Base-by-base conservation (phyloP, 495 filamentous ascomycete genomes). In the Aspergillus saccharolyticus region DNA sequence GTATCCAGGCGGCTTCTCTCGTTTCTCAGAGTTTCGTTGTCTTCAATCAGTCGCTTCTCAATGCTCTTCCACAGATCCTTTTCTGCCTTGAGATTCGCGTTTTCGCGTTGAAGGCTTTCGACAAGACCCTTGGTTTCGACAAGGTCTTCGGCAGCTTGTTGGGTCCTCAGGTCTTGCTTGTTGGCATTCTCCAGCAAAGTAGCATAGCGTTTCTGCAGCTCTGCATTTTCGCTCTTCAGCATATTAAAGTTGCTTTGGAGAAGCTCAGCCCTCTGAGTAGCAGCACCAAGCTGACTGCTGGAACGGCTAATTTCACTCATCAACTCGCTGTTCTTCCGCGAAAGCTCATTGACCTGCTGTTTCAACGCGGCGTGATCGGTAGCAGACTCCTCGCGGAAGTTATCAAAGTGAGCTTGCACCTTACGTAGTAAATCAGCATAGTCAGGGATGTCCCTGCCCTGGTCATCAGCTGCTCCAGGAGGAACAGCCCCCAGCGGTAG, bases 101-200 rank as follows among this genome's bases (percentile, higher is more conserved):
- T 93, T 61, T 97, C 94, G 46, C 86, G 90, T 19, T 91, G 89
- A 73, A 97, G 81, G 63, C 89, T 91, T 63, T 98, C 93, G 10
- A 85, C 75, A 39, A 93, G 69, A 56, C 85, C 88, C 62, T 87
- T 88, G 1, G 87, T 84, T 68, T 96, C 94, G 9, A 97, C 84
- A 0, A 97, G 79, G 63, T 99, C 93, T 72, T 99, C 95, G 0
- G 90, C 89, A 46, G 90, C 86, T 71, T 96, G 90, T 62, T 97
- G 94, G 14, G 86, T 93, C 42, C 83, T 84, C 33, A 96, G 73
- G 56, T 99, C 94, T 62, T 96, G 91, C 66, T 90, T 93, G 20
- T 90, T 90, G 14, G 89, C 86, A 44, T 81, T 84, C 61, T 97
- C 93, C 0, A 89, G 84, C 55, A 95, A 71, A 4, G 77, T 69